Evolutionary conservation across 1,284 basidiomycete species (phyloP).

Genomic region (Tilletiaria anomala): DNA sequence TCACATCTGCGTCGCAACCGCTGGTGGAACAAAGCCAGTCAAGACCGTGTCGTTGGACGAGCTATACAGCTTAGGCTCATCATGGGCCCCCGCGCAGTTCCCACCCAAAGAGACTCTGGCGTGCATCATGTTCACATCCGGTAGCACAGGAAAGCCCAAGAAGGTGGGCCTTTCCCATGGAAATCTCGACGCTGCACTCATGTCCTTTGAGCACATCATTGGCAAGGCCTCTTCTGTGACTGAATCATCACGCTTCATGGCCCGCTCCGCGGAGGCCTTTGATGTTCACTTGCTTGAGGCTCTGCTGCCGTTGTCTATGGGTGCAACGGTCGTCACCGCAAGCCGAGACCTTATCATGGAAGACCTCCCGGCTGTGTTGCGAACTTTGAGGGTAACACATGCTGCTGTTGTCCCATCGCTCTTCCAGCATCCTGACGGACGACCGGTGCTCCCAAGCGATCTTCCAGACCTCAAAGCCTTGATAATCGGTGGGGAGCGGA

Average conservation of each 20-base stretch:
- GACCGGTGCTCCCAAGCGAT: constrained; percentile 16
- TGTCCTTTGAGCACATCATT: constrained; percentile 15
- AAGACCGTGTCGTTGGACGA: no score
- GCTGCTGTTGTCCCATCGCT: constrained; percentile 36
- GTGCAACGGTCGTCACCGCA: constrained; percentile 33
- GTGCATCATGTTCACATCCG: constrained; percentile 35
- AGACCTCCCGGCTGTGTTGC: constrained; percentile 29
- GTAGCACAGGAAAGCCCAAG: constrained; percentile 32
- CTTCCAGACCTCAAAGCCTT: constrained; percentile 22
- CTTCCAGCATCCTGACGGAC: constrained; percentile 22
- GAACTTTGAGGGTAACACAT: constrained; percentile 22
- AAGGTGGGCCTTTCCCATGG: constrained; percentile 11
- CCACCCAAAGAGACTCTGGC: constrained; percentile 16
- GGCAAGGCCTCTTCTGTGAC: constrained; percentile 7
- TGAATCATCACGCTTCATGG: constrained; percentile 19
- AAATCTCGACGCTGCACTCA: constrained; percentile 25
- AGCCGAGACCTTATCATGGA: constrained; percentile 22
- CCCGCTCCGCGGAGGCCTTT: constrained; percentile 33
- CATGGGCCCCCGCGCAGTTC: no score
- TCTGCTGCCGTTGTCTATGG: constrained; percentile 28
- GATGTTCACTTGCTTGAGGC: constrained; percentile 38
- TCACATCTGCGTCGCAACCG: no score
- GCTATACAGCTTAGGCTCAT: no score
- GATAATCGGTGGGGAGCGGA: constrained; percentile 31
- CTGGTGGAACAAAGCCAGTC: no score